Percentiles rank a stretch among this genome's conserved stretches.
These are phyloP conservation scores for Ganoderma multipileum DNA, from an alignment of 1,284 basidiomycete genomes.

Conservation along the genomic window DNA sequence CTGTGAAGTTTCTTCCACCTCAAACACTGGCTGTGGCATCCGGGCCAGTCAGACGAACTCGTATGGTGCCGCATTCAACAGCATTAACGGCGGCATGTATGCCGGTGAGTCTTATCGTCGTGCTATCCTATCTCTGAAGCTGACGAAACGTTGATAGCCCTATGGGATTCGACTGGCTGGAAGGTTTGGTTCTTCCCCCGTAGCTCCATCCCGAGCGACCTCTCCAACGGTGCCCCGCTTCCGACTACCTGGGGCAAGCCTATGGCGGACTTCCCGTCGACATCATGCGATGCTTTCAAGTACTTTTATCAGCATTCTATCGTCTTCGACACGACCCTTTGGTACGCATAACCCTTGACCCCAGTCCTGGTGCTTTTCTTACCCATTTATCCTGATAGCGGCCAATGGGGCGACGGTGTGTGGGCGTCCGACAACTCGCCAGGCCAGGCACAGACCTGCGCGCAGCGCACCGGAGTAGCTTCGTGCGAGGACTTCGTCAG, in stretches of 20 bases:
- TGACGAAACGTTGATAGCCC: slow-evolving; percentile 50
- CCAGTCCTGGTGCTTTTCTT: slow-evolving; percentile 2
- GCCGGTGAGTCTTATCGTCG: slow-evolving; percentile 60
- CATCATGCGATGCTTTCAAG: slow-evolving; percentile 70
- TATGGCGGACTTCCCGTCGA: slow-evolving; percentile 74
- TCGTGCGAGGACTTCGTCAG: slow-evolving; percentile 82
- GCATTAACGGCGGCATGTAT: slow-evolving; percentile 78
- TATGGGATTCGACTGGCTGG: slow-evolving; percentile 76
- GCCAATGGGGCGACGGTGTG: slow-evolving; percentile 87
- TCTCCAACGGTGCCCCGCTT: slow-evolving; percentile 68
- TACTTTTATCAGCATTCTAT: slow-evolving; percentile 78
- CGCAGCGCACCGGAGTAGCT: slow-evolving; percentile 78
- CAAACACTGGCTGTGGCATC: slow-evolving; percentile 76
- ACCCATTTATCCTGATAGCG: slow-evolving; percentile 52
- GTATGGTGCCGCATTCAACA: slow-evolving; percentile 75
- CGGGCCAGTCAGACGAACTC: slow-evolving; percentile 56
- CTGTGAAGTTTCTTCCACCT: slow-evolving; percentile 66
- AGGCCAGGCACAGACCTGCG: slow-evolving; percentile 84
- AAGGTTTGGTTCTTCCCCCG: slow-evolving; percentile 81
- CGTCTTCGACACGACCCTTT: slow-evolving; percentile 85
- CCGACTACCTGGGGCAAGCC: slow-evolving; percentile 80
- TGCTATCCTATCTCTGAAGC: not conserved
- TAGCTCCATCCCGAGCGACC: slow-evolving; percentile 73
- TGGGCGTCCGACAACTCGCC: slow-evolving; percentile 77
- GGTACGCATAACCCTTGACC: slow-evolving; percentile 48